Evolutionary conservation across 768 basidiomycete species (phyloP).

Genomic region (Rhodotorula babjevae): DNA sequence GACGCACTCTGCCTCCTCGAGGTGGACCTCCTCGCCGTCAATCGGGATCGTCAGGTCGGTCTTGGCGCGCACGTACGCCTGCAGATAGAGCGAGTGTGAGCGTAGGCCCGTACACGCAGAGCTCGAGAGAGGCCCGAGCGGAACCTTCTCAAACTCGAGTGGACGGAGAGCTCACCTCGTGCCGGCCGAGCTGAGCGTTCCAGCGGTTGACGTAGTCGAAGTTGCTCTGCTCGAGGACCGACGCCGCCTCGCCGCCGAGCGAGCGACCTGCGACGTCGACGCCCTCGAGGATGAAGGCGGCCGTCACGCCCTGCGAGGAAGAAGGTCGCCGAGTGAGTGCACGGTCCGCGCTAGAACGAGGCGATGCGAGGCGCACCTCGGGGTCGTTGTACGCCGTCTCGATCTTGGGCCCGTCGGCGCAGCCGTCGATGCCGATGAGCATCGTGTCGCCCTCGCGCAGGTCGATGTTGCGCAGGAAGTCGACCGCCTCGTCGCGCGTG

Average conservation of each 20-base stretch:
- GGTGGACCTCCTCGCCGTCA: conserved; percentile 50
- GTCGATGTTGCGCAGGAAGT: conserved; percentile 61
- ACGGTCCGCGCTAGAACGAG: conserved; percentile 51
- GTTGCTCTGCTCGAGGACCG: conserved; percentile 20
- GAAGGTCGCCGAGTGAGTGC: neutral
- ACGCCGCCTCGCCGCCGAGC: conserved; percentile 14
- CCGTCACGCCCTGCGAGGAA: conserved; percentile 41
- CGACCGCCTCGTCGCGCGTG: conserved; percentile 59
- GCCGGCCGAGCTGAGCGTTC: conserved; percentile 38
- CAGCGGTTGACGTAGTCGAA: conserved; percentile 43
- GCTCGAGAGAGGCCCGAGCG: neutral
- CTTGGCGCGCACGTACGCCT: conserved; percentile 41
- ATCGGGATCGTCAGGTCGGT: conserved; percentile 57
- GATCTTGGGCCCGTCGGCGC: conserved; percentile 64
- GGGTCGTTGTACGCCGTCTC: conserved; percentile 82
- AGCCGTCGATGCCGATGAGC: conserved; percentile 84
- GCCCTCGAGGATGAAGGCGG: conserved; percentile 42
- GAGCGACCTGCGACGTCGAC: conserved; percentile 37
- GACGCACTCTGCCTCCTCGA: conserved; percentile 64
- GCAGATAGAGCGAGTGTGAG: neutral
- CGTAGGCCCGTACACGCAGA: no score
- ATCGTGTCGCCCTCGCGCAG: conserved; percentile 62
- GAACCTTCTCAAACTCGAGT: neutral
- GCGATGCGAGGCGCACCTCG: conserved; percentile 47
- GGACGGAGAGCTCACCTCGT: conserved; percentile 25